phyloP scores from a whole-genome alignment of 2,329 filamentous ascomycete genomes.

The Diplodia intermedia region DNA sequence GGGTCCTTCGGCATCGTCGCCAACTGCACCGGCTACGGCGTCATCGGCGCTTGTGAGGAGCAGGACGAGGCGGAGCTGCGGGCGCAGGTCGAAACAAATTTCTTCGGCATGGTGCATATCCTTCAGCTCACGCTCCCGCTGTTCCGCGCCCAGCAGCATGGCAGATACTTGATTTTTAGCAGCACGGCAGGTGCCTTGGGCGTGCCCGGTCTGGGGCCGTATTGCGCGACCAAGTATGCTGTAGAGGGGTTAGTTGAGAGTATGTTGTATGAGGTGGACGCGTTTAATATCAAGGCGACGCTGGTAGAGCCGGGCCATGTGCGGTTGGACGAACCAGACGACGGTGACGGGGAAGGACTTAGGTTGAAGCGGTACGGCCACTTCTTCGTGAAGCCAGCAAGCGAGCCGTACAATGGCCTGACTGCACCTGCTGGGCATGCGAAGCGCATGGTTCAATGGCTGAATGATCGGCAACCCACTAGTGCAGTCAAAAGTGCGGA shows the following conservation, averaged over 20 bases:
- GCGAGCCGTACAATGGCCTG: slow-evolving; percentile 77
- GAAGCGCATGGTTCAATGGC: slow-evolving; percentile 90
- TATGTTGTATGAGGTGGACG: slow-evolving; percentile 93
- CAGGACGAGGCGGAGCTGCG: slow-evolving; percentile 94
- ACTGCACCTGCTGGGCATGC: slow-evolving; percentile 88
- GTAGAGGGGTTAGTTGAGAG: slow-evolving; percentile 95
- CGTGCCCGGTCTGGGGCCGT: slow-evolving; percentile 89
- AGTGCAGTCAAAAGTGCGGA: slow-evolving; percentile 93
- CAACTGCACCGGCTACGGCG: slow-evolving; percentile 82
- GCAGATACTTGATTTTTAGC: slow-evolving; percentile 93
- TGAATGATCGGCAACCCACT: slow-evolving; percentile 89
- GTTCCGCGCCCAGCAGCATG: slow-evolving; percentile 75
- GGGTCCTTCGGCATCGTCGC: slow-evolving; percentile 53
- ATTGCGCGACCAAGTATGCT: slow-evolving; percentile 96
- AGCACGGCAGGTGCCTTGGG: slow-evolving; percentile 91
- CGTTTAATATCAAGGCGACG: slow-evolving; percentile 91
- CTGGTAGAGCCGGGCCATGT: slow-evolving; percentile 91
- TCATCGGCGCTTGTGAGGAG: slow-evolving; percentile 95
- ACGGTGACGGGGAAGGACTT: slow-evolving; percentile 43
- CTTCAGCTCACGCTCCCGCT: slow-evolving; percentile 87
- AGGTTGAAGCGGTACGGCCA: slow-evolving; percentile 83
- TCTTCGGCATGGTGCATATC: slow-evolving; percentile 93
- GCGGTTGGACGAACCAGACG: slow-evolving; percentile 79
- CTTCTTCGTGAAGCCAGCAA: slow-evolving; percentile 84
- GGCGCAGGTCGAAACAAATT: slow-evolving; percentile 97